Conservation (phyloP, 352 stramenopile species). For the Elongisporangium anandrum region DNA sequence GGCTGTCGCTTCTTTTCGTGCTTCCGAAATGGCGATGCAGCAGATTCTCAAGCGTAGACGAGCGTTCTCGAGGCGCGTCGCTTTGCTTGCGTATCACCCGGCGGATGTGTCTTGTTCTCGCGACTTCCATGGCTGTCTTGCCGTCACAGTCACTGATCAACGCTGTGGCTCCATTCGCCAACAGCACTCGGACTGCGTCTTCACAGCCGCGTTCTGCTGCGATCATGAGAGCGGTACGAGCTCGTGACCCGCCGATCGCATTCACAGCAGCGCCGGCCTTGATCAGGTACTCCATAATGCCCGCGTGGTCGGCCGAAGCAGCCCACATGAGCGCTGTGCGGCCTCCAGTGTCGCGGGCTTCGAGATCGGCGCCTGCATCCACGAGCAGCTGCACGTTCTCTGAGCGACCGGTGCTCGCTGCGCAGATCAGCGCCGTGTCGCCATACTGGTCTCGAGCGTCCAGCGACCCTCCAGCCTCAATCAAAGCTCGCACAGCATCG, state of each 20-base stretch:
- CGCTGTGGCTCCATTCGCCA: neutral
- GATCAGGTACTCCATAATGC: neutral
- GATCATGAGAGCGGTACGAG: neutral
- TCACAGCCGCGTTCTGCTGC: neutral
- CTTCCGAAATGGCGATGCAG: neutral
- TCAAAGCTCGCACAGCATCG: neutral
- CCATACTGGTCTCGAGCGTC: neutral
- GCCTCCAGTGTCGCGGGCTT: neutral
- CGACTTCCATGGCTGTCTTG: neutral
- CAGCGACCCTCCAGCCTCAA: neutral
- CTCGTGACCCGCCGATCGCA: neutral
- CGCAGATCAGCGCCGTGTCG: neutral
- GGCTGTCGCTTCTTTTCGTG: neutral
- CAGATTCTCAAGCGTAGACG: neutral
- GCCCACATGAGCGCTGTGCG: neutral
- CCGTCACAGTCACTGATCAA: neutral
- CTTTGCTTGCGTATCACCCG: neutral
- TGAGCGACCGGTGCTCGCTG: neutral
- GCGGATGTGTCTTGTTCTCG: neutral
- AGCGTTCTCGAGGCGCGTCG: neutral
- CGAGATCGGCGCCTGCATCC: neutral
- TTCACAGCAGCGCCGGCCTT: neutral
- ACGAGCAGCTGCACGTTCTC: neutral
- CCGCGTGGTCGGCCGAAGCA: neutral
- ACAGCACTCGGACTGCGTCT: neutral